Evolutionary conservation across 164 flowering plant genomes (phyloP).

Genomic region (Euptelea pleiosperma): DNA sequence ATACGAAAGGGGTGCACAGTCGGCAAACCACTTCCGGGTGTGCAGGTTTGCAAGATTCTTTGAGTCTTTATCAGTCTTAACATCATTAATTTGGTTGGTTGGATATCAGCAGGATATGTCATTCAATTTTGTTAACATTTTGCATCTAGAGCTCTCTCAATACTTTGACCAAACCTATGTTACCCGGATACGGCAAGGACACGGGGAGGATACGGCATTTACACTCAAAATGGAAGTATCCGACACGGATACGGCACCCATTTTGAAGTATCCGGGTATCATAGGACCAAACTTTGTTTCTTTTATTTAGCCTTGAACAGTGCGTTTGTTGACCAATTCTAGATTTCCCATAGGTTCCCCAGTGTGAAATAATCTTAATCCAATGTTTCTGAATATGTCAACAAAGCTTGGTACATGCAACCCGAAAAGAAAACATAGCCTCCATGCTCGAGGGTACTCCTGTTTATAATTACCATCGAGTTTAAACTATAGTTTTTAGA

Average conservation of each 20-base stretch:
- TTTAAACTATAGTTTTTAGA: background rate
- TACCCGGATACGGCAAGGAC: too few relatives aligned
- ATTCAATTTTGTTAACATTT: background rate
- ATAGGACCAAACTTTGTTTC: too few relatives aligned
- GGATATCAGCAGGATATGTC: background rate
- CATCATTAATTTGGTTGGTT: constrained; percentile 2
- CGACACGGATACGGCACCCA: too few relatives aligned
- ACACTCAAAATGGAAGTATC: too few relatives aligned
- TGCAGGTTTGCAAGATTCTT: constrained; percentile 56
- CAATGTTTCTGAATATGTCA: too few relatives aligned
- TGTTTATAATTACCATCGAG: too few relatives aligned
- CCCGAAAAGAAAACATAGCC: too few relatives aligned
- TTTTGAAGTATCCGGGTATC: too few relatives aligned
- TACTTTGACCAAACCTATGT: background rate
- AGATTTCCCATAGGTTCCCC: background rate
- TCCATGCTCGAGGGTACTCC: too few relatives aligned
- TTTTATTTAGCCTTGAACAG: too few relatives aligned
- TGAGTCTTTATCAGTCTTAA: background rate
- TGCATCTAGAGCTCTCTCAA: constrained; percentile 2
- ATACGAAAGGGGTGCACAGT: constrained; percentile 86
- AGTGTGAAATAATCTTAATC: background rate
- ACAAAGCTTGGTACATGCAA: too few relatives aligned
- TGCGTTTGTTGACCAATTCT: background rate
- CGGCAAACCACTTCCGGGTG: constrained; percentile 94
- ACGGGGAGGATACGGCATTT: too few relatives aligned